These are phyloP conservation scores for Podaxis sp. DNA, from an alignment of 768 basidiomycete genomes.

Conservation along the genomic window DNA sequence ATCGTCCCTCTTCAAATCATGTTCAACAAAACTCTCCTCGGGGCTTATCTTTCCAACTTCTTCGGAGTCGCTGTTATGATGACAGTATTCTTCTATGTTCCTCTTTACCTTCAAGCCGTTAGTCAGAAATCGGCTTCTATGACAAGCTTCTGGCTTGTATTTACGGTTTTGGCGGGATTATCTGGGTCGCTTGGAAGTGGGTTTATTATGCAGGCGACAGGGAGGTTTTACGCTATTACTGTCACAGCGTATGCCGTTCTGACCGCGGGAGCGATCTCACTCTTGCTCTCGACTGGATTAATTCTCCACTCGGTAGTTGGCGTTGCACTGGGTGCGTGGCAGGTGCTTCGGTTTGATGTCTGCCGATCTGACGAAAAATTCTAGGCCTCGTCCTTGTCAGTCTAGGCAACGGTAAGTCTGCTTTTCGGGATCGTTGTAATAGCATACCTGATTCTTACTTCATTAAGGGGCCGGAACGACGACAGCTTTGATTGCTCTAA, in stretches of 20 bases:
- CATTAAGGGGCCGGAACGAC: slow-evolving; percentile 44
- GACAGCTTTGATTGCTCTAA: slow-evolving; percentile 57
- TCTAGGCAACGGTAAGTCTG: too few species aligned
- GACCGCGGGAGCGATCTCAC: slow-evolving; percentile 34
- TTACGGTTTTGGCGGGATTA: slow-evolving; percentile 44
- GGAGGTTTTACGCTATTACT: slow-evolving; percentile 54
- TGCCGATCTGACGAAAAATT: not conserved
- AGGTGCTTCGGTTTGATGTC: not conserved
- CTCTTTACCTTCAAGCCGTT: slow-evolving; percentile 64
- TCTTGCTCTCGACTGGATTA: slow-evolving; percentile 39
- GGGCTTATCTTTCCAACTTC: slow-evolving; percentile 57
- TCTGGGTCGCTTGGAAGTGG: slow-evolving; percentile 52
- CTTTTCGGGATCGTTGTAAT: not conserved
- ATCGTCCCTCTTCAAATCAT: slow-evolving; percentile 59
- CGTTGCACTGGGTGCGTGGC: slow-evolving; percentile 39
- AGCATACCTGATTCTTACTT: slow-evolving; percentile 1
- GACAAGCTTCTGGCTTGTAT: slow-evolving; percentile 54
- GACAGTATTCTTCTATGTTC: slow-evolving; percentile 49
- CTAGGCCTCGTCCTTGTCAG: too few species aligned
- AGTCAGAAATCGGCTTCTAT: slow-evolving; percentile 43
- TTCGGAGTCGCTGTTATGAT: slow-evolving; percentile 48
- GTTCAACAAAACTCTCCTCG: slow-evolving; percentile 46
- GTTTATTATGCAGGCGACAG: slow-evolving; percentile 55
- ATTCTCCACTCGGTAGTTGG: slow-evolving; percentile 31
- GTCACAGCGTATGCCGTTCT: slow-evolving; percentile 39